Conservation (phyloP, 371 early-diverging fungal genomes). For the Thermomucor indicae-seudaticae region DNA sequence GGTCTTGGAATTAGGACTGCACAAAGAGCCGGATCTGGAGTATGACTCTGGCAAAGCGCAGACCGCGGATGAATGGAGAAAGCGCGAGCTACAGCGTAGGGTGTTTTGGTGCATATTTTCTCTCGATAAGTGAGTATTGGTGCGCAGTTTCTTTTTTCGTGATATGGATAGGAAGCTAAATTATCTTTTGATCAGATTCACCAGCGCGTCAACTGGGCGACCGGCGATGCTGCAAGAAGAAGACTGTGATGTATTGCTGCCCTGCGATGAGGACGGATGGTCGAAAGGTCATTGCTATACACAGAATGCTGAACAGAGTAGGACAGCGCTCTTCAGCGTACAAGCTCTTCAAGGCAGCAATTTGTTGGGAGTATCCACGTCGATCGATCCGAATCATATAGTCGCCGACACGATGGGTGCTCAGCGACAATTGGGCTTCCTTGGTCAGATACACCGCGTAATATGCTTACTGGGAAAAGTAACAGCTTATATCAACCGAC, state of each 20-base stretch:
- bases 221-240: constrained; percentile 49
- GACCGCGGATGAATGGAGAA: constrained; percentile 35
- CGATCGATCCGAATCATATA: constrained; percentile 7
- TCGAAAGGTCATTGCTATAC: constrained; percentile 34
- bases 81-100: constrained; percentile 46
- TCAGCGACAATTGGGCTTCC: constrained; percentile 11
- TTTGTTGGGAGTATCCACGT: constrained; percentile 16
- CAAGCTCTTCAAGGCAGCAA: constrained; percentile 22
- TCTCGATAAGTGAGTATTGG: constrained; percentile 28
- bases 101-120: constrained; percentile 51
- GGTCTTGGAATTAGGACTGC: constrained; percentile 47
- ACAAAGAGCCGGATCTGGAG: constrained; percentile 40
- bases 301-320: constrained; percentile 24
- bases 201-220: constrained; percentile 49
- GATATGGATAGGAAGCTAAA: neutral
- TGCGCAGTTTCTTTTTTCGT: neutral
- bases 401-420: neutral
- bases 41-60: constrained; percentile 5
- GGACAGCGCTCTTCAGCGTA: constrained; percentile 23
- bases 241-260: constrained; percentile 51
- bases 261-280: constrained; percentile 51
- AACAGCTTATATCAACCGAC: constrained; percentile 48
- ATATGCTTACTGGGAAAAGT: constrained; percentile 39
- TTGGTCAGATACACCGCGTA: constrained; percentile 19
- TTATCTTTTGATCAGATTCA: constrained; percentile 14